Conservation (phyloP, 768 basidiomycete species). For the Dioszegia aurantiaca region DNA sequence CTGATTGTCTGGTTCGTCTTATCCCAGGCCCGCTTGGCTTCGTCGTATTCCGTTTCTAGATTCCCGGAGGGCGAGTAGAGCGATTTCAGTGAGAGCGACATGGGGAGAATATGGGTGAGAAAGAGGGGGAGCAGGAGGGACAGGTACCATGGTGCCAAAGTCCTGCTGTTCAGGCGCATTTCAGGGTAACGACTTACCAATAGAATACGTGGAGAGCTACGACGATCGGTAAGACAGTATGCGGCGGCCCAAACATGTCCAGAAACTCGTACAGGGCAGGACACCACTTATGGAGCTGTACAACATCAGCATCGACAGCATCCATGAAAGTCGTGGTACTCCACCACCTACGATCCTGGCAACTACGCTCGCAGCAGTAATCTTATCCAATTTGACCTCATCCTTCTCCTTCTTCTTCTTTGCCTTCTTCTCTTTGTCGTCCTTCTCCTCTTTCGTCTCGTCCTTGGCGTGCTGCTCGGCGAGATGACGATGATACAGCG, state of each 20-base stretch:
- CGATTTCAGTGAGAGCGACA: constrained; percentile 14
- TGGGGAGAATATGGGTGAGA: constrained; percentile 30
- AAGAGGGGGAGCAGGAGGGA: constrained; percentile 29
- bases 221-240: constrained; percentile 23
- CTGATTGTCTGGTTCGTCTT: not conserved
- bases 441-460: constrained; percentile 20
- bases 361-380: constrained; percentile 22
- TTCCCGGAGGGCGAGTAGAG: constrained; percentile 13
- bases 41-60: constrained; percentile 16
- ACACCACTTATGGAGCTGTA: constrained; percentile 36
- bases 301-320: not conserved
- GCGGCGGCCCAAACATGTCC: constrained; percentile 30
- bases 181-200: constrained; percentile 21
- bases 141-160: constrained; percentile 34
- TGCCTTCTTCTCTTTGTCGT: constrained; percentile 17
- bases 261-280: constrained; percentile 31
- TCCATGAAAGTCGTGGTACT: too few species aligned
- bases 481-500: constrained; percentile 28
- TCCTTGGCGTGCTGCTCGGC: constrained; percentile 27
- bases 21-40: constrained; percentile 1
- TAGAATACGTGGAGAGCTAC: constrained; percentile 25
- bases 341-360: not conserved
- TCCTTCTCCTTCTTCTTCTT: constrained; percentile 26
- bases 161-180: not conserved
- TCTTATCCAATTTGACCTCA: constrained; percentile 23